phyloP scores from a whole-genome alignment of 352 stramenopile species.

The Phytophthora cactorum region DNA sequence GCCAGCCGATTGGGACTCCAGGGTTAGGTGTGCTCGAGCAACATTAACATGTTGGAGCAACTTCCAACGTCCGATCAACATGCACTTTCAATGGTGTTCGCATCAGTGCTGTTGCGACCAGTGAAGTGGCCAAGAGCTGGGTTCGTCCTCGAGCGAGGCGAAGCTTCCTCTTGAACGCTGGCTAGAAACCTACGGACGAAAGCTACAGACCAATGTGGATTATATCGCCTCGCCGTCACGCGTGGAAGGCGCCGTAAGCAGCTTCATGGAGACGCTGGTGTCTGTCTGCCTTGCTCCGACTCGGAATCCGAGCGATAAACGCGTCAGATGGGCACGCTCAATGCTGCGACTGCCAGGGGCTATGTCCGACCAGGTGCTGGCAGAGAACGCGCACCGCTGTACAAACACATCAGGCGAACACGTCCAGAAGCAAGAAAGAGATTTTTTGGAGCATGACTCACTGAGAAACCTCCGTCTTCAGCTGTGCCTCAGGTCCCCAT shows the following conservation, averaged over 20 bases:
- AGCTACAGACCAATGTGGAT: no score
- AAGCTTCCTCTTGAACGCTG: no score
- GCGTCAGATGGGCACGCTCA: background rate
- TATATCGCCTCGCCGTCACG: no score
- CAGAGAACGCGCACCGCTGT: slow-evolving; percentile 5
- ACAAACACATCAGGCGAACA: slow-evolving; percentile 22
- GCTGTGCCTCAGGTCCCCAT: slow-evolving; percentile 3
- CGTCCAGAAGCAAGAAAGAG: slow-evolving; percentile 16
- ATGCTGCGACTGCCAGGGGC: slow-evolving; percentile 7
- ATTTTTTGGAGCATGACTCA: slow-evolving; percentile 15
- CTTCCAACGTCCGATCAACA: no score
- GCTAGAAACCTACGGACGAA: no score
- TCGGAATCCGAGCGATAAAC: background rate
- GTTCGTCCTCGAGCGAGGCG: no score
- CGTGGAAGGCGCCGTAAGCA: background rate
- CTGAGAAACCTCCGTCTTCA: slow-evolving; percentile 11
- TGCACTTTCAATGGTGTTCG: no score
- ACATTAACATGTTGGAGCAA: no score
- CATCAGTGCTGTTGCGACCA: no score
- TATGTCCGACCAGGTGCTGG: slow-evolving; percentile 28
- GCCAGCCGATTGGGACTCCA: no score
- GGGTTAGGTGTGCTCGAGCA: no score
- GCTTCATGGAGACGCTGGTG: background rate
- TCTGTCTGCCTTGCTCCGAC: background rate
- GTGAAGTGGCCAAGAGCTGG: no score